Evolutionary conservation across 179 eudicot species (phyloP), one percentile per base, ranked within the genome.

Genomic region (Monotropa hypopitys): DNA sequence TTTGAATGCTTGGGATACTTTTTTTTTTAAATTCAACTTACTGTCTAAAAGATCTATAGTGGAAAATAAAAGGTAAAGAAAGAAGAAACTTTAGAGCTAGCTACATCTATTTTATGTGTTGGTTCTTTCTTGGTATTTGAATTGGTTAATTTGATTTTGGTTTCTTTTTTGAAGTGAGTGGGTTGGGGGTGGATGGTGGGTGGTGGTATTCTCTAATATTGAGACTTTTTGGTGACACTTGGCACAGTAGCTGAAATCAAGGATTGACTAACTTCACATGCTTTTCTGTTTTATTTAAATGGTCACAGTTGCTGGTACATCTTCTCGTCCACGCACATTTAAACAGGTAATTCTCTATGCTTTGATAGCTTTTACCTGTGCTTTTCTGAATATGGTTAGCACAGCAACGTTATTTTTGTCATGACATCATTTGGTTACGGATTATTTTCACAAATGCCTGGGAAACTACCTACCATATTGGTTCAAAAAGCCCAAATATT

Each of bases 321-420:
- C 93, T 69, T 57, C 93, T 79, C 96, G 98, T 75, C 98, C 97
- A 77, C 90, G 93, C 81, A 85, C 97, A 46, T 93, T 93, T 81
- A 89, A 79, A 79, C 79, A 84, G 94, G 97, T 90, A 79, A 49
- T 72, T 43, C 20, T 69, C 26, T 30, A 35, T 21, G 5, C 42
- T 76, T 54, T 51, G 13, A 33, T 74, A 30, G 76, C 7, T 21
- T 7, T 33, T 57, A 35, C n/a, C 3, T 42, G 20, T 82, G 33
- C 47, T 33, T 8, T 77, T 33, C 18, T 7, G 8, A 35, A 12
- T 61, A 61, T 9, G 38, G 38, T 61, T 61, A 61, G 66, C 66
- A 59, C 2, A 10, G 33, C 66, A 26, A 23, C 32, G 3, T 59
- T 59, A 3, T 26, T 57, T 23, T 56, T 72, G 3, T 45, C 12